A percentile compares a stretch with the other conserved stretches of the same genome.
These are phyloP conservation scores for Carex parvula DNA, from an alignment of 176 grass and related monocot species.

Conservation along the genomic window DNA sequence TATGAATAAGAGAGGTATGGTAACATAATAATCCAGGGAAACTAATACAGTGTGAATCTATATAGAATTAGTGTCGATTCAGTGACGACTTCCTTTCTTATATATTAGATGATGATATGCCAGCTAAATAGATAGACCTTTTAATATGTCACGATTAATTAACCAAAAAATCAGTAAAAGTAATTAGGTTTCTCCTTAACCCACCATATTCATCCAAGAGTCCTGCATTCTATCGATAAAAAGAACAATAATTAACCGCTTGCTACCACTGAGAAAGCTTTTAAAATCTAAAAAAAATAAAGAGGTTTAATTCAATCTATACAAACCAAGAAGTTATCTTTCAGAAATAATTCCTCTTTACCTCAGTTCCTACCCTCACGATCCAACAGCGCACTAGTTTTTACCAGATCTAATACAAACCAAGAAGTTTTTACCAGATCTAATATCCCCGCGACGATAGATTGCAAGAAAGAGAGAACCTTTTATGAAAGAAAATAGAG, in stretches of 20 bases:
- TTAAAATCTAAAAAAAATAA: neutral
- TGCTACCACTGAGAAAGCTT: neutral
- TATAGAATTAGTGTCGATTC: neutral
- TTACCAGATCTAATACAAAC: too few species aligned
- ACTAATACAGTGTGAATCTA: neutral
- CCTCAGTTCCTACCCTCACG: neutral
- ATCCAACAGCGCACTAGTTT: neutral
- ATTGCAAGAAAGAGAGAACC: neutral
- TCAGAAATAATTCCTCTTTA: neutral
- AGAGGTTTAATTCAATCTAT: neutral
- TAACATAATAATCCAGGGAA: neutral
- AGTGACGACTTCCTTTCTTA: neutral
- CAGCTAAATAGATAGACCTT: neutral
- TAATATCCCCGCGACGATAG: neutral
- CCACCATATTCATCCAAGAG: neutral
- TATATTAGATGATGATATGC: neutral
- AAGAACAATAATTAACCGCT: neutral
- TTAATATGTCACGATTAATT: neutral
- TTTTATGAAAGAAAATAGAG: neutral
- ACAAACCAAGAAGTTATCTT: neutral
- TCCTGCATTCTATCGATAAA: neutral
- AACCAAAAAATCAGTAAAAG: neutral
- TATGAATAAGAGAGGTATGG: slow-evolving; percentile 15
- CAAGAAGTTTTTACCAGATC: too few species aligned
- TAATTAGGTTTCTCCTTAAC: neutral